Base-by-base conservation (phyloP, 2,329 filamentous ascomycete species). In the Trichoderma asperellum region DNA sequence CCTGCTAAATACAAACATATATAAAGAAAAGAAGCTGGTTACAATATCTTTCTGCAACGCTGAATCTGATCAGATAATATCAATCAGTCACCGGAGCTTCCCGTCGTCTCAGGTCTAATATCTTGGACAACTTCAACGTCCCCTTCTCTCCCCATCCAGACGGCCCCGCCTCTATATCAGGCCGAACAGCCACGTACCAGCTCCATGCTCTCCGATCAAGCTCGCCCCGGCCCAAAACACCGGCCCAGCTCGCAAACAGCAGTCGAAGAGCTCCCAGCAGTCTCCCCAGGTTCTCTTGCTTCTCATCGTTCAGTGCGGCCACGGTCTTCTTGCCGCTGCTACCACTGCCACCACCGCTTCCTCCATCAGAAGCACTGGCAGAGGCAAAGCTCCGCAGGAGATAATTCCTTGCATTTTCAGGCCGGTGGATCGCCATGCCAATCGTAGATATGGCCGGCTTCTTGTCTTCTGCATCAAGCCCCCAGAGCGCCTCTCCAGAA, bases 131-230 rank as follows among this genome's bases (percentile, higher is more conserved):
- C 73, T 84, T 88, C 34, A 97, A 82, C 66, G 83, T 81, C 1
- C 91, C 92, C 78, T 95, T 96, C 14, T 91, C 91, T 34, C 93
- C 93, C 93, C 93, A 97, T 1, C 94, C 93, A 24, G 88, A 87
- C 59, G 88, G 87, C 0, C 93, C 94, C 68, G 84, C 81, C 70
- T 92, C 89, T 2, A 97, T 91, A 24, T 92, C 89, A 0, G 93
- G 93, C 71, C 94, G 84, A 24, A 94, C 88, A 27, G 87, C 85
- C 1, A 91, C 83, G 79, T 97, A 97, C 93, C 93, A 97, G 12
- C 82, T 82, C 92, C 93, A 96, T 21, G 92, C 92, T 70, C 89
- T 86, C 71, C 85, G 85, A 76, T 97, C 92, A 64, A 97, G 81
- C 74, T 97, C 92, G 18, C 86, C 83, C 4, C 81, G 80, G 32